A percentile compares a stretch with the other conserved stretches of the same genome.
Conservation (phyloP, 192 early-diverging fungal genomes). For the Entrophospora sp. region DNA sequence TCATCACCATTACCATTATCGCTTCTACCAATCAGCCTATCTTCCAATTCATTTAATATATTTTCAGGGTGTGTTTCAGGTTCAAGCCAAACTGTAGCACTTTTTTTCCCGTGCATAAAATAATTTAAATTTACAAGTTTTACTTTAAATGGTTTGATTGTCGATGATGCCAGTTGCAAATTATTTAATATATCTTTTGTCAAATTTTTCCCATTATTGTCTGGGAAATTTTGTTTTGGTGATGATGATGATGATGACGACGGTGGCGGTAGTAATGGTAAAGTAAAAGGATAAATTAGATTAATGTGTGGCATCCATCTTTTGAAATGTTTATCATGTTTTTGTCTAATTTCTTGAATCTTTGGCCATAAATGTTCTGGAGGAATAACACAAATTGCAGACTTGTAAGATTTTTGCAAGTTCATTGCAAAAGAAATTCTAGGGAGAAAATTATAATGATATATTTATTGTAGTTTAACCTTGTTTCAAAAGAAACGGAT, state of each 20-base stretch:
- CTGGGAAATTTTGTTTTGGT: no score
- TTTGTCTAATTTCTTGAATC: background rate
- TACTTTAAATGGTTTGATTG: background rate
- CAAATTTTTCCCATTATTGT: no score
- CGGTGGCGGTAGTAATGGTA: background rate
- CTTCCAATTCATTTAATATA: background rate
- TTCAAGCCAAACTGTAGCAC: background rate
- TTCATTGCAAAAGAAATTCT: no score
- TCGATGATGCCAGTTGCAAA: background rate
- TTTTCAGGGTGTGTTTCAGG: background rate
- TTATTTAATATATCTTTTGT: background rate
- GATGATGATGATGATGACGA: no score
- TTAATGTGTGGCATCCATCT: conserved; percentile 13
- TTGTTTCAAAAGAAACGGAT: no score
- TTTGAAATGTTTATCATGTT: conserved; percentile 9
- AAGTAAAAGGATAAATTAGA: conserved; percentile 4
- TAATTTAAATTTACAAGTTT: background rate
- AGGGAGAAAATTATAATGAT: no score
- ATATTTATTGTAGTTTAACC: no score
- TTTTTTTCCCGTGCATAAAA: background rate
- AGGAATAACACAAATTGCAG: conserved; percentile 3
- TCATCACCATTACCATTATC: background rate
- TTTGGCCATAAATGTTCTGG: background rate
- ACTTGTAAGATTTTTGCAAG: conserved; percentile 8
- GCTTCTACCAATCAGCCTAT: background rate